Evolutionary conservation across 345 rosid genomes (phyloP).

Genomic region (Camelina neglecta): DNA sequence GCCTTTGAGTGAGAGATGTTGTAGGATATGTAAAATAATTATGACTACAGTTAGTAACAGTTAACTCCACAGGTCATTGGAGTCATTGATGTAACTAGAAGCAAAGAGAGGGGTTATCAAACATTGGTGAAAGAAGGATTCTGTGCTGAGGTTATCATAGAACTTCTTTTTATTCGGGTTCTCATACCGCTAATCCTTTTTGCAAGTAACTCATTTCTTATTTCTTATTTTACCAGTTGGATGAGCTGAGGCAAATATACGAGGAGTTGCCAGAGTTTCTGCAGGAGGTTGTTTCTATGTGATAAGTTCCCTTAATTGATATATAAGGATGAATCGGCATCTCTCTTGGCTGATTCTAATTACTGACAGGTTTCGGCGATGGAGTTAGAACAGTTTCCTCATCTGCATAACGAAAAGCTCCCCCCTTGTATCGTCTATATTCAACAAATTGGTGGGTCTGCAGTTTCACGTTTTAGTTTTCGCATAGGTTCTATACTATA

Average conservation of each 20-base stretch:
- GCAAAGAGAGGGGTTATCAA: conserved; percentile 80
- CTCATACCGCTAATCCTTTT: background rate
- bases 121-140: conserved; percentile 90
- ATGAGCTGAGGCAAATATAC: conserved; percentile 91
- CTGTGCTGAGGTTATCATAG: conserved; percentile 78
- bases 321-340: conserved; percentile 21
- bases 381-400: conserved; percentile 76
- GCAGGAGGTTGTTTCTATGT: conserved; percentile 64
- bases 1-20: conserved; percentile 26
- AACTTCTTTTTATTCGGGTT: conserved; percentile 23
- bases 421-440: conserved; percentile 79
- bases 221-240: conserved; percentile 59
- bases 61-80: conserved; percentile 70
- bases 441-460: conserved; percentile 81
- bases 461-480: conserved; percentile 21
- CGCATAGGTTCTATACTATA: conserved; percentile 3
- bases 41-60: conserved; percentile 27
- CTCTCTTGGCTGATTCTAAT: conserved; percentile 27
- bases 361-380: conserved; percentile 67
- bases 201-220: conserved; percentile 7
- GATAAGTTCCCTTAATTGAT: conserved; percentile 28
- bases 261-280: conserved; percentile 93
- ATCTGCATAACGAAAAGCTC: conserved; percentile 53
- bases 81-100: conserved; percentile 81
- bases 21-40: conserved; percentile 8